Percentiles rank a stretch among this genome's conserved stretches.
Conservation (phyloP, 1,139 yeast genomes). For the Spathaspora sp. region DNA sequence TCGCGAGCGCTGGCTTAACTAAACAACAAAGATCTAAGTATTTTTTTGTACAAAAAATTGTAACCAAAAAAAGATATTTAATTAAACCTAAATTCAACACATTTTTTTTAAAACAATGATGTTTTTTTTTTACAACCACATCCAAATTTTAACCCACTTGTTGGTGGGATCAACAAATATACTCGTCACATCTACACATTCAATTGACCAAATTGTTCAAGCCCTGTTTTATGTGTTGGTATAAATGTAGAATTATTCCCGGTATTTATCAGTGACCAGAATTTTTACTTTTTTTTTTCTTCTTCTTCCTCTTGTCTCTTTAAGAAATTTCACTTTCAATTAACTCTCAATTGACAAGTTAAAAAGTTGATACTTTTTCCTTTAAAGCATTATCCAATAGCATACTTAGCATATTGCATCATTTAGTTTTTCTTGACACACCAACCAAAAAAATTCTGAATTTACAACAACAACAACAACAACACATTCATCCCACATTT, state of each 20-base stretch:
- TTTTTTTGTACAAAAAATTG: background rate
- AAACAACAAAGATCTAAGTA: background rate
- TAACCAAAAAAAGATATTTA: background rate
- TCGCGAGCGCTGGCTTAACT: background rate
- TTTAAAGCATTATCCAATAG: background rate
- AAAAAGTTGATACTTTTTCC: background rate
- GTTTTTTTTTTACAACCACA: background rate
- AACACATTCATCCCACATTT: background rate
- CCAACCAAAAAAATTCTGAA: background rate
- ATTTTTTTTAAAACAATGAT: background rate
- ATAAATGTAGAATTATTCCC: background rate
- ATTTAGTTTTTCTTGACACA: background rate
- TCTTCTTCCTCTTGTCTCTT: background rate
- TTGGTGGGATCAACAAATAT: too few relatives aligned
- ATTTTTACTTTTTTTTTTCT: background rate
- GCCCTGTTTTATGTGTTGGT: background rate
- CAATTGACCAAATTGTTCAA: background rate
- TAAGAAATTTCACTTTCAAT: background rate
- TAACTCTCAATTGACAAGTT: too few relatives aligned
- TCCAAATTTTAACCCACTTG: background rate
- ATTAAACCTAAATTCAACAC: background rate
- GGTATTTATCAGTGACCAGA: background rate
- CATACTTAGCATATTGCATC: background rate
- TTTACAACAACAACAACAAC: too few relatives aligned
- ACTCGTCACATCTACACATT: background rate